Percentiles rank a stretch among this genome's conserved stretches.
Conservation (phyloP, 306 rosid species). For the Prosopis cineraria region DNA sequence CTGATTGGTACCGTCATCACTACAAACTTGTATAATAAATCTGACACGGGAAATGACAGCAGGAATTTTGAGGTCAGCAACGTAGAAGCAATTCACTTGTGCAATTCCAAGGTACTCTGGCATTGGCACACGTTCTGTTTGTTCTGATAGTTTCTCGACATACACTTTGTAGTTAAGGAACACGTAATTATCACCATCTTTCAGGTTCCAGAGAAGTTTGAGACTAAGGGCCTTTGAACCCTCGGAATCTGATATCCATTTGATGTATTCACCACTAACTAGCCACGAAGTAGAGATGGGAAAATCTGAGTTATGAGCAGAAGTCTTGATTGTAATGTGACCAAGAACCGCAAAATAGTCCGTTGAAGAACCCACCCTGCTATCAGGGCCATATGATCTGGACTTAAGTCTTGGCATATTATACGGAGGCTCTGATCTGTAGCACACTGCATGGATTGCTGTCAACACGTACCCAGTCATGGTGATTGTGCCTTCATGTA, state of each 20-base stretch:
- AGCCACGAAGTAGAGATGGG: constrained; percentile 63
- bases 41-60: constrained; percentile 50
- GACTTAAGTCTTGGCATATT: constrained; percentile 20
- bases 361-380: constrained; percentile 28
- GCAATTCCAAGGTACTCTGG: constrained; percentile 70
- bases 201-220: constrained; percentile 74
- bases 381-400: constrained; percentile 29
- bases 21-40: constrained; percentile 64
- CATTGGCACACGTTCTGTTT: constrained; percentile 26
- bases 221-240: constrained; percentile 54
- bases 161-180: constrained; percentile 60
- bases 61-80: constrained; percentile 56
- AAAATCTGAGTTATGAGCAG: constrained; percentile 41
- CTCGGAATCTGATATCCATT: constrained; percentile 56
- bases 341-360: constrained; percentile 81
- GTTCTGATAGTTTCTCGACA: constrained; percentile 50
- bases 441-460: constrained; percentile 63
- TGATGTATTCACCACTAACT: constrained; percentile 54
- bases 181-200: constrained; percentile 40
- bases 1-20: constrained; percentile 69
- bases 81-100: constrained; percentile 64
- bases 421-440: constrained; percentile 43
- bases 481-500: constrained; percentile 50
- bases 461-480: constrained; percentile 63
- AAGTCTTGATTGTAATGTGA: constrained; percentile 51